These are phyloP conservation scores for Phytopythium helicoides DNA, from an alignment of 352 stramenopile genomes.

Conservation along the genomic window DNA sequence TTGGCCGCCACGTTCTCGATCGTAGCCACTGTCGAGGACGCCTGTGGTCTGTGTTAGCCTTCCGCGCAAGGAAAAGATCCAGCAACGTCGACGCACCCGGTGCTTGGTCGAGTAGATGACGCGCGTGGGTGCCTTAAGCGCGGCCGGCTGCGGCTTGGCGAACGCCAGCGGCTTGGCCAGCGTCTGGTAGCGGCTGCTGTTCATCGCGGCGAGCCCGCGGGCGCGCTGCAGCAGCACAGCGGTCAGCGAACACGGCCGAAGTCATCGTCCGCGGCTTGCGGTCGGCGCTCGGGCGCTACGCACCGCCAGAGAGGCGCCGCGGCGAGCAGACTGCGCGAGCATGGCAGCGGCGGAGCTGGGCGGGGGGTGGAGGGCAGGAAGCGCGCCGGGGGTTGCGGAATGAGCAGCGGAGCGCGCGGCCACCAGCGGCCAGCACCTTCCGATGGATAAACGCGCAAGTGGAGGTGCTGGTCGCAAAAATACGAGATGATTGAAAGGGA, in stretches of 20 bases:
- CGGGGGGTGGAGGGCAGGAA: neutral
- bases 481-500: no score
- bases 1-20: constrained; percentile 84
- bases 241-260: constrained; percentile 1
- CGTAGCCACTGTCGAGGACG: constrained; percentile 47
- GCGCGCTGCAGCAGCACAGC: constrained; percentile 17
- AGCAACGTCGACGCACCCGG: constrained; percentile 34
- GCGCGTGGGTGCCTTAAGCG: constrained; percentile 24
- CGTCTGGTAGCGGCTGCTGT: constrained; percentile 57
- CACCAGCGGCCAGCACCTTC: neutral
- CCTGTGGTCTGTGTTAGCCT: constrained; percentile 15
- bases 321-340: constrained; percentile 39
- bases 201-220: constrained; percentile 12
- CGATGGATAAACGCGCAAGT: neutral
- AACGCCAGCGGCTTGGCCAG: constrained; percentile 39
- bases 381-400: neutral
- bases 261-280: constrained; percentile 13
- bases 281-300: no score
- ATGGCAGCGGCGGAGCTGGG: constrained; percentile 17
- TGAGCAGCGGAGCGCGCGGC: neutral
- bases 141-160: constrained; percentile 19
- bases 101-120: constrained; percentile 72
- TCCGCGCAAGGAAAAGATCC: neutral
- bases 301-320: constrained; percentile 15
- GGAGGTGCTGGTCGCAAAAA: constrained; percentile 26